Evolutionary conservation across 2,329 filamentous ascomycete genomes (phyloP).

Genomic region (Apiospora kogelbergensis): DNA sequence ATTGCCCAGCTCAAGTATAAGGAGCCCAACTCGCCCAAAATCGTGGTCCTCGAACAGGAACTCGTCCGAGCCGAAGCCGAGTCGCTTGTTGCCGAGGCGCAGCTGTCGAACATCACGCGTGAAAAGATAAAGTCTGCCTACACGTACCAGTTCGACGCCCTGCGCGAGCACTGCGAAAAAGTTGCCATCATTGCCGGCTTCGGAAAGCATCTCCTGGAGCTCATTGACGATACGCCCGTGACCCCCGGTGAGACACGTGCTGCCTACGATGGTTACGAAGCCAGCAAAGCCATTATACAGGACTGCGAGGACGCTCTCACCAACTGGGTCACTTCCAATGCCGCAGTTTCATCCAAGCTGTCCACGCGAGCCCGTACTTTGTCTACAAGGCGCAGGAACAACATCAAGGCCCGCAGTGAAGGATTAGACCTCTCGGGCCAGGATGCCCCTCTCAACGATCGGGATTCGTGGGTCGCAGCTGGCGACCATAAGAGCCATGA

Average conservation of each 20-base stretch:
- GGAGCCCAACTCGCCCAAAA: conserved; percentile 96
- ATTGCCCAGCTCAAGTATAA: conserved; percentile 99
- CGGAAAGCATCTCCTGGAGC: conserved; percentile 95
- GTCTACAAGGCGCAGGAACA: conserved; percentile 78
- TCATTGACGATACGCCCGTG: conserved; percentile 94
- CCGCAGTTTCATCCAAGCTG: conserved; percentile 82
- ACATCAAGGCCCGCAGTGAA: conserved; percentile 64
- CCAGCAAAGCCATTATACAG: conserved; percentile 98
- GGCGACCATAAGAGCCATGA: conserved; percentile 59
- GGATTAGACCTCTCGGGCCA: conserved; percentile 82
- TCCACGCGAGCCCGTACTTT: conserved; percentile 85
- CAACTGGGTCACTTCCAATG: conserved; percentile 93
- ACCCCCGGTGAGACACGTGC: conserved; percentile 95
- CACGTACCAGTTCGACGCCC: conserved; percentile 95
- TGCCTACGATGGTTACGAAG: conserved; percentile 97
- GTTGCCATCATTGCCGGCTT: conserved; percentile 96
- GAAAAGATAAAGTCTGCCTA: conserved; percentile 99
- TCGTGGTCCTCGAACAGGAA: conserved; percentile 97
- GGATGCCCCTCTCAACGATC: conserved; percentile 74
- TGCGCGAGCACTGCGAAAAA: conserved; percentile 97
- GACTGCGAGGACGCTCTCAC: conserved; percentile 97
- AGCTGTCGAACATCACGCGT: conserved; percentile 98
- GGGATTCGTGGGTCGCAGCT: conserved; percentile 83
- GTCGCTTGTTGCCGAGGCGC: conserved; percentile 96
- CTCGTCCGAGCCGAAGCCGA: conserved; percentile 97